Evolutionary conservation across 306 rosid species (phyloP).

Genomic region (Gastrolobium villosum): DNA sequence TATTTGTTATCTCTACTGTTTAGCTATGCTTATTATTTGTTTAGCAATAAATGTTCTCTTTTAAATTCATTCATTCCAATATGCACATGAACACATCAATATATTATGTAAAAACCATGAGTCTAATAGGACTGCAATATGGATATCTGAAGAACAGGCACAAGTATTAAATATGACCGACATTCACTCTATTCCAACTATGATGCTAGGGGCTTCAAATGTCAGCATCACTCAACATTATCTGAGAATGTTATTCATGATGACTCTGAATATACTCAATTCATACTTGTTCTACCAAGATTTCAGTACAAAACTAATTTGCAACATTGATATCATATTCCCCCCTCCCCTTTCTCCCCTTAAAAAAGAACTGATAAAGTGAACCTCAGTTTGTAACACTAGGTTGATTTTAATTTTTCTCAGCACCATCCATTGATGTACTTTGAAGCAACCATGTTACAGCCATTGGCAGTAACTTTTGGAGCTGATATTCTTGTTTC

Average conservation of each 20-base stretch:
- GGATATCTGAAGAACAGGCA: constrained; percentile 4
- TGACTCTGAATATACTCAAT: not conserved
- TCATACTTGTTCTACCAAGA: too few species aligned
- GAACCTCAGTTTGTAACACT: not conserved
- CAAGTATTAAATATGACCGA: not conserved
- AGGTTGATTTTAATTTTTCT: not conserved
- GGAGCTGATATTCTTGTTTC: not conserved
- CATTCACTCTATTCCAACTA: not conserved
- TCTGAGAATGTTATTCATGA: constrained; percentile 7
- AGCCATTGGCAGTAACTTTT: constrained; percentile 14
- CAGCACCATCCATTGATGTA: not conserved
- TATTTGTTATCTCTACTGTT: not conserved
- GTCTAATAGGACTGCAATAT: not conserved
- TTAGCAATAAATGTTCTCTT: constrained; percentile 12
- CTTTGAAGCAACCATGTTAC: constrained; percentile 1
- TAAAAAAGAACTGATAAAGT: not conserved
- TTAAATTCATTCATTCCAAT: constrained; percentile 9
- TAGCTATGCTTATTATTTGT: constrained; percentile 22
- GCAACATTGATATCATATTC: too few species aligned
- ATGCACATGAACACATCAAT: not conserved
- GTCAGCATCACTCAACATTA: constrained; percentile 9
- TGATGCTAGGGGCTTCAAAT: not conserved
- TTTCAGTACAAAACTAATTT: too few species aligned
- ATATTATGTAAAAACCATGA: not conserved
- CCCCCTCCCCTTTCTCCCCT: too few species aligned